These are phyloP conservation scores for Phytophthora fragariaefolia DNA, from an alignment of 352 stramenopile species.

Conservation along the genomic window DNA sequence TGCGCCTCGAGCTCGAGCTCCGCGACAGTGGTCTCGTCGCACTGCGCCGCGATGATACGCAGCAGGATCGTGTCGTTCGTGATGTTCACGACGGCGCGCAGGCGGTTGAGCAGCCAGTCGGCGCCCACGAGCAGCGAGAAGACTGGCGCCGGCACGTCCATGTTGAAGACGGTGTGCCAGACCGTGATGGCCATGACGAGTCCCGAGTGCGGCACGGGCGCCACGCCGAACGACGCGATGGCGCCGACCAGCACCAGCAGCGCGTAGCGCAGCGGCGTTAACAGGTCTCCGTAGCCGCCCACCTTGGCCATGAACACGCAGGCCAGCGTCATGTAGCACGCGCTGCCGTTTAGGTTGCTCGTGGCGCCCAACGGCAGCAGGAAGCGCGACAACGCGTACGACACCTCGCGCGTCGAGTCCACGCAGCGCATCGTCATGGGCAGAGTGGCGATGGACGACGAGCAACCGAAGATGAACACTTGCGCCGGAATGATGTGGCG, in stretches of 20 bases:
- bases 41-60: slow-evolving; percentile 77
- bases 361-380: slow-evolving; percentile 71
- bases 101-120: slow-evolving; percentile 78
- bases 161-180: slow-evolving; percentile 73
- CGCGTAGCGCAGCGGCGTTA: slow-evolving; percentile 61
- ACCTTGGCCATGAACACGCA: slow-evolving; percentile 80
- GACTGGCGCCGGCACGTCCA: slow-evolving; percentile 49
- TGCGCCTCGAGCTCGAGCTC: slow-evolving; percentile 34
- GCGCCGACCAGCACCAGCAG: slow-evolving; percentile 66
- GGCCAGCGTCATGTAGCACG: slow-evolving; percentile 76
- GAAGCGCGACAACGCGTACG: slow-evolving; percentile 64
- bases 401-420: slow-evolving; percentile 69
- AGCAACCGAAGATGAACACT: slow-evolving; percentile 80
- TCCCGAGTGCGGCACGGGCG: slow-evolving; percentile 71
- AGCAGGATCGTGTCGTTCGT: slow-evolving; percentile 80
- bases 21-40: slow-evolving; percentile 55
- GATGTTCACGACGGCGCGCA: slow-evolving; percentile 79
- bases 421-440: slow-evolving; percentile 82
- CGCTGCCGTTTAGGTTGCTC: slow-evolving; percentile 74
- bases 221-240: slow-evolving; percentile 73
- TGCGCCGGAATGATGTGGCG: slow-evolving; percentile 72
- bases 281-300: slow-evolving; percentile 48
- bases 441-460: slow-evolving; percentile 80
- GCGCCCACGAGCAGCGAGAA: slow-evolving; percentile 75
- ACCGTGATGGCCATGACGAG: slow-evolving; percentile 83